A percentile compares a stretch with the other conserved stretches of the same genome.
Conservation (phyloP, 139 green algal genomes). For the Chlamydomonas sphaeroides region DNA sequence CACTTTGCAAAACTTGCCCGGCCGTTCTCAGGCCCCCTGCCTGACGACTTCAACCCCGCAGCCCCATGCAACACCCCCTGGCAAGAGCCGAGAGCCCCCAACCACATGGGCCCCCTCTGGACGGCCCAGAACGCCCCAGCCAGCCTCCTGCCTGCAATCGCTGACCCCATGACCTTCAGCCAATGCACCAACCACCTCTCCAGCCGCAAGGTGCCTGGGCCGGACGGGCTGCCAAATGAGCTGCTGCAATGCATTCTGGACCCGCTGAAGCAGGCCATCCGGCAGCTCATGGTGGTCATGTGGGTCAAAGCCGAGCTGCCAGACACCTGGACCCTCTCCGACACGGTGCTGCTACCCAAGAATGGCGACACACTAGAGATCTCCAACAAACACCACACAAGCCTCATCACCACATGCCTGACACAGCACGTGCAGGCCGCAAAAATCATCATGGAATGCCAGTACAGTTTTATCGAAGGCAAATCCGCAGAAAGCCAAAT, state of each 20-base stretch:
- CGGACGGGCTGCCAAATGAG: background rate
- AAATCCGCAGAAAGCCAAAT: background rate
- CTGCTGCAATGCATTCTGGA: constrained; percentile 42
- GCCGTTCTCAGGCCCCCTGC: too few species aligned
- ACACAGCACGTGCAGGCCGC: background rate
- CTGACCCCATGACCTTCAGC: too few species aligned
- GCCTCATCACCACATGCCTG: constrained; percentile 36
- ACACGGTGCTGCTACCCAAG: constrained; percentile 54
- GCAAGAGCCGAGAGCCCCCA: too few species aligned
- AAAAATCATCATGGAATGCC: background rate
- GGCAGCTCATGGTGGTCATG: constrained; percentile 8
- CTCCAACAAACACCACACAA: constrained; percentile 51
- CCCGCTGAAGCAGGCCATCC: constrained; percentile 1
- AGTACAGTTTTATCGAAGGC: background rate
- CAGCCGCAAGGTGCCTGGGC: background rate
- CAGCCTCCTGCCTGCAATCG: too few species aligned
- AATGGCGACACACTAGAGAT: constrained; percentile 21
- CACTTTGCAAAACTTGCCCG: too few species aligned
- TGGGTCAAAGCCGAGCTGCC: constrained; percentile 51
- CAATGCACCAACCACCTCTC: background rate
- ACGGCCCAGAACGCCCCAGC: too few species aligned
- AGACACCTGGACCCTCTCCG: constrained; percentile 39
- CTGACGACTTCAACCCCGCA: too few species aligned
- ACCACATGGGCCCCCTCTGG: too few species aligned
- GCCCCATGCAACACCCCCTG: too few species aligned